Evolutionary conservation across 2,329 filamentous ascomycete genomes (phyloP).

Genomic region (Seiridium cupressi): DNA sequence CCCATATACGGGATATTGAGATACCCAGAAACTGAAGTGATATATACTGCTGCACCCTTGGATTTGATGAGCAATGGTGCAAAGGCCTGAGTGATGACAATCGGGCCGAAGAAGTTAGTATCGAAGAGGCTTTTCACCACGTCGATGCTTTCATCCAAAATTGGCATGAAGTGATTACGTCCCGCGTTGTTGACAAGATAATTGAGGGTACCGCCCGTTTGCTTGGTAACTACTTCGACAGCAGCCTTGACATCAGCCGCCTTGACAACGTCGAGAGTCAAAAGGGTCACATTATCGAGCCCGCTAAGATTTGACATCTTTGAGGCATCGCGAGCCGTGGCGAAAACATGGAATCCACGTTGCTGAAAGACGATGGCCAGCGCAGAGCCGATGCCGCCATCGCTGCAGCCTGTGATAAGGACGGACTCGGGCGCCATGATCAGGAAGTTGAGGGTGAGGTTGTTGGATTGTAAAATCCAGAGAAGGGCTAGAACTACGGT

Average conservation of each 20-base stretch:
- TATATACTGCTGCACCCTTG: conserved; percentile 11
- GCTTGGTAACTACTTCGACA: background rate
- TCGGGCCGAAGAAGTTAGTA: conserved; percentile 12
- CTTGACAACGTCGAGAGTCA: background rate
- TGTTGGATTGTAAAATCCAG: too few species aligned
- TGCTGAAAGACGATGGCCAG: background rate
- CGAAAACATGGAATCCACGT: background rate
- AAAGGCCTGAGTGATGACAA: conserved; percentile 10
- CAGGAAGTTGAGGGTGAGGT: too few species aligned
- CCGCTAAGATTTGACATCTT: background rate
- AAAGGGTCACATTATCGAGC: background rate
- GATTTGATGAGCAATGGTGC: conserved; percentile 10
- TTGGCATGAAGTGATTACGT: conserved; percentile 11
- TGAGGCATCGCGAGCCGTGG: background rate
- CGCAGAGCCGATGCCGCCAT: background rate
- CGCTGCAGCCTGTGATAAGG: background rate
- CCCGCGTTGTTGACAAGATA: conserved; percentile 26
- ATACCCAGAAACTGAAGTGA: conserved; percentile 10
- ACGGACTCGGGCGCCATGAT: background rate
- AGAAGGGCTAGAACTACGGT: too few species aligned
- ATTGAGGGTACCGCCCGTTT: conserved; percentile 14
- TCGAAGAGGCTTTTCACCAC: conserved; percentile 13
- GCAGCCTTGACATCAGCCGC: background rate
- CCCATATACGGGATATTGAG: conserved; percentile 11
- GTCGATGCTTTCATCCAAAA: conserved; percentile 10